Base-by-base conservation (phyloP, 371 early-diverging fungal genomes). In the Paramicrosporidium saccamoebae region DNA sequence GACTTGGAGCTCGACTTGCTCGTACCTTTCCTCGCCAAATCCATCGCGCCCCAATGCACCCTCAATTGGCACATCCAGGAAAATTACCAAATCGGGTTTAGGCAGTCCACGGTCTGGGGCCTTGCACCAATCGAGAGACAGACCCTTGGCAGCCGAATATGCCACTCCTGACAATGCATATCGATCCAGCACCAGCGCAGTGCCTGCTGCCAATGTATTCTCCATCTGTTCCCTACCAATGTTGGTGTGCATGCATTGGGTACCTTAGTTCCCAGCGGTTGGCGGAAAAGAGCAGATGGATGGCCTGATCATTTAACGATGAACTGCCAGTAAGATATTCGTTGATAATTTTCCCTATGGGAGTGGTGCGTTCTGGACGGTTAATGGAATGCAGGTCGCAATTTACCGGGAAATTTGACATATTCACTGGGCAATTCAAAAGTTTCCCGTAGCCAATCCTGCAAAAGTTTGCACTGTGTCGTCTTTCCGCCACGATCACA, bases 111-210 rank as follows among this genome's bases (percentile, higher is more conserved):
- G 43, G 31, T 98, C 98, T 2, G 71, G 60, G 3, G 49, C 33
- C 37, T 55, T 64, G 41, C 94, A 84, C 94, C 94, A 95, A 5
- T 51, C 41, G 9, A 66, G 30, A 32, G 67, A 64, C 9, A 94
- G 37, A 2, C 57, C 63, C 48, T 82, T 86, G 21, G 86, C 82
- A 3, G 64, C 55, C 1, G 86, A 68, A 38, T 74, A 94, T 0
- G 78, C 81, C 2, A 77, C 75, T 7, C 99, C 98, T 2, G 92
- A 88, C 33, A 72, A 84, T 0, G 81, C 78, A 41, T 98, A 98
- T 24, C 98, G 59, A 47, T 97, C 99, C 3, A 81, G 74, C 3
- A 98, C 48, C 10, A 92, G 29, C 5, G 69, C 61, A 1, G 34
- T 61, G 11, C 82, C 81, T 7, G 25, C 27, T 13, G 44, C 35